Conservation (phyloP, 805 yeast species). For the Saitoella complicata region DNA sequence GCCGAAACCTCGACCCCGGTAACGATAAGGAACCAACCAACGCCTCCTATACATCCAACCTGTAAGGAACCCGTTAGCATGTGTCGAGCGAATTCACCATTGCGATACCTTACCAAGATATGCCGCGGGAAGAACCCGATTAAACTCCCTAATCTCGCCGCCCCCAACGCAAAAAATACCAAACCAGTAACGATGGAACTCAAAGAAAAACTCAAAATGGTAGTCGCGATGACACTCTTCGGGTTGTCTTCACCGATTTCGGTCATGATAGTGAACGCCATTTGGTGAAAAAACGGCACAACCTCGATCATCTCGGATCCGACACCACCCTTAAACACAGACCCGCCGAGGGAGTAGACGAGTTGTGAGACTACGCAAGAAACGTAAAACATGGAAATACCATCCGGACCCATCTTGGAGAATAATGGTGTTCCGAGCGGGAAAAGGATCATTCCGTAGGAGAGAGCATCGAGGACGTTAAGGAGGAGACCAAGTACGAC, state of each 20-base stretch:
- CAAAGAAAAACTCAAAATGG: constrained; percentile 68
- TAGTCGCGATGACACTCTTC: constrained; percentile 55
- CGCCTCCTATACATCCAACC: constrained; percentile 97
- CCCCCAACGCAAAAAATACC: constrained; percentile 63
- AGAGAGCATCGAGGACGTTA: constrained; percentile 80
- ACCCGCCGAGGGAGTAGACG: constrained; percentile 78
- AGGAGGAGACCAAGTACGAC: constrained; percentile 71
- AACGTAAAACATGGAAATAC: constrained; percentile 84
- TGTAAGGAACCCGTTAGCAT: no score
- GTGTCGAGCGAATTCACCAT: no score
- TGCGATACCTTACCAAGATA: constrained; percentile 30
- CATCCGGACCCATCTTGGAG: constrained; percentile 67
- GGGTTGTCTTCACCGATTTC: constrained; percentile 34
- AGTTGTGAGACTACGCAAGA: constrained; percentile 82
- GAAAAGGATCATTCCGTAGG: constrained; percentile 95
- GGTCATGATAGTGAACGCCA: constrained; percentile 60
- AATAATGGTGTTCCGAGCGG: constrained; percentile 75
- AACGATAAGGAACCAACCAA: constrained; percentile 76
- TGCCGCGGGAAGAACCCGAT: constrained; percentile 95
- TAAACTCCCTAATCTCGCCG: constrained; percentile 60
- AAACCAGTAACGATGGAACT: constrained; percentile 77
- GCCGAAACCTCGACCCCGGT: constrained; percentile 91
- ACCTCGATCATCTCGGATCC: constrained; percentile 98
- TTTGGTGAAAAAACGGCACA: constrained; percentile 94
- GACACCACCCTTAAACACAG: constrained; percentile 76